Conservation (phyloP, 108 stramenopile species). For the Nitzschia palea region DNA sequence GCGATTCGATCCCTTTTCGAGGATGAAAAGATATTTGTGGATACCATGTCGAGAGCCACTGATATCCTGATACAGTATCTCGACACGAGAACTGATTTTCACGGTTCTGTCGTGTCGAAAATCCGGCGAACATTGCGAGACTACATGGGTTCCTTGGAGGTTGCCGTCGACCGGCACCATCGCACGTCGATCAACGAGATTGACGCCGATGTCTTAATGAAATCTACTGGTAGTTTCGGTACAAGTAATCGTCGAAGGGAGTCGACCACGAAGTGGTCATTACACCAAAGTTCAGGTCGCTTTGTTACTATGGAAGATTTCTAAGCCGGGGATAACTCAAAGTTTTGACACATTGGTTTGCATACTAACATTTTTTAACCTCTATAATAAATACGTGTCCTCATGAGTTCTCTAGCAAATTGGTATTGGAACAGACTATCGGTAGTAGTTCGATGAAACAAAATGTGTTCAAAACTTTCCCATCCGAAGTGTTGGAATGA, state of each 20-base stretch:
- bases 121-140: not conserved
- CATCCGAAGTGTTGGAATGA: no score
- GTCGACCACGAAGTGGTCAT: no score
- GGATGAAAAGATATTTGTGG: conserved; percentile 32
- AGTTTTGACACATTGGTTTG: no score
- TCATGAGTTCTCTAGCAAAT: no score
- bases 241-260: not conserved
- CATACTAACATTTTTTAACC: no score
- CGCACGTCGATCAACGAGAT: not conserved
- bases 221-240: not conserved
- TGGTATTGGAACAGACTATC: no score
- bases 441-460: no score
- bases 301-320: no score
- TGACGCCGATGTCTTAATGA: conserved; percentile 2
- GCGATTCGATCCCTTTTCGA: conserved; percentile 39
- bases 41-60: conserved; percentile 11
- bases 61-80: conserved; percentile 16
- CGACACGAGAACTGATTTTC: conserved; percentile 3
- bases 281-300: no score
- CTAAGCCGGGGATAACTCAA: no score
- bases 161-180: not conserved
- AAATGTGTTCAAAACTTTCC: no score
- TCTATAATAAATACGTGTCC: no score
- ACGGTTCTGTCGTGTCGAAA: not conserved
- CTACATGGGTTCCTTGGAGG: conserved; percentile 2